These are phyloP conservation scores for Plasmodium vinckei DNA, from an alignment of 169 alveolate species.

Conservation along the genomic window DNA sequence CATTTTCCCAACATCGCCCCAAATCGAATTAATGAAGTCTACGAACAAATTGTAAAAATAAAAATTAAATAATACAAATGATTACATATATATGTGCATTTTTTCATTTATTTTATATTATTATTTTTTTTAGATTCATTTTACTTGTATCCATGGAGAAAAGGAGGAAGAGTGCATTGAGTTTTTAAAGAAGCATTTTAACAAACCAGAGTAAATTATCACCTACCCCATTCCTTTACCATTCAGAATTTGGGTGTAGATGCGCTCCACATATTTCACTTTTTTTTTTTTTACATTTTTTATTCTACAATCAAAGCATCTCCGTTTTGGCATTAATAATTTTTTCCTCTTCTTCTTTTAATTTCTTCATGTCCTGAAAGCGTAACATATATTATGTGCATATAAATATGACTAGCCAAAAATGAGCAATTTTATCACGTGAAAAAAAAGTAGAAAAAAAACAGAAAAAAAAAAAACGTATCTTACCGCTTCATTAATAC, in stretches of 20 bases:
- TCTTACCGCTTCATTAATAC: conserved; percentile 49
- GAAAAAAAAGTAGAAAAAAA: too few relatives aligned
- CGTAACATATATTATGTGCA: neutral
- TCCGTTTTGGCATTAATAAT: conserved; percentile 63
- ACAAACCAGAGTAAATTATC: neutral
- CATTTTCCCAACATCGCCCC: conserved; percentile 46
- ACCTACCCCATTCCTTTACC: too few relatives aligned
- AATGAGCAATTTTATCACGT: neutral
- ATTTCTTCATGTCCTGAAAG: conserved; percentile 56
- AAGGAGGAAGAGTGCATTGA: conserved; percentile 63
- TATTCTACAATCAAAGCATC: conserved; percentile 33
- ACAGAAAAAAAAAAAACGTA: neutral
- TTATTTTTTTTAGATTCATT: conserved; percentile 37
- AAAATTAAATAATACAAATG: neutral
- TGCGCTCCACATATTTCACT: neutral
- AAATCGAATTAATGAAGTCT: conserved; percentile 39
- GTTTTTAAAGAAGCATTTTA: conserved; percentile 57
- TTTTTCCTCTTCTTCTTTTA: conserved; percentile 73
- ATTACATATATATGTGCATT: too few relatives aligned
- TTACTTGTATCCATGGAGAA: conserved; percentile 68
- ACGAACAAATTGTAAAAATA: conserved; percentile 61
- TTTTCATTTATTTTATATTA: neutral
- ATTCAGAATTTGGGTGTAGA: too few relatives aligned
- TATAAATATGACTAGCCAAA: neutral
- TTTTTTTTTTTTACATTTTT: conserved; percentile 29